A percentile compares a stretch with the other conserved stretches of the same genome.
phyloP scores from a whole-genome alignment of 1,284 basidiomycete genomes.

The Salmacisia buchloeana region DNA sequence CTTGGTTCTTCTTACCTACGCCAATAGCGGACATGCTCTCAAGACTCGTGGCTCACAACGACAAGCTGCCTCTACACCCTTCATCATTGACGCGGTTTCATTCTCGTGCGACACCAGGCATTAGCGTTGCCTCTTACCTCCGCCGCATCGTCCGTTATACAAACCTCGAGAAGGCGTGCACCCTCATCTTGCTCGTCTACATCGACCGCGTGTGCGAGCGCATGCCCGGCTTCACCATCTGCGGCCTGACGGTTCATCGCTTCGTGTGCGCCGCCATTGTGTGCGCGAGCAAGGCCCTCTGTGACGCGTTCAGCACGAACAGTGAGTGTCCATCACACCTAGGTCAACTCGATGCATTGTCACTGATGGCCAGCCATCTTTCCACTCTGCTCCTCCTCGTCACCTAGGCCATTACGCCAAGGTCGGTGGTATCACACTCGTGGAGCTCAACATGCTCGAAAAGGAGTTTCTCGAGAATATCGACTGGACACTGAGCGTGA shows the following conservation, averaged over 20 bases:
- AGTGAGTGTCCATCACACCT: constrained; percentile 13
- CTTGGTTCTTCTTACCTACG: background rate
- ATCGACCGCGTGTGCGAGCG: constrained; percentile 49
- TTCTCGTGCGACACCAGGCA: constrained; percentile 45
- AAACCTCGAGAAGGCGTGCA: constrained; percentile 45
- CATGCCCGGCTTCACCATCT: constrained; percentile 46
- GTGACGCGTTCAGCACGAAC: constrained; percentile 50
- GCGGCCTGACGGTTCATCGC: constrained; percentile 47
- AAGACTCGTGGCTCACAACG: constrained; percentile 46
- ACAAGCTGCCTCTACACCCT: constrained; percentile 45
- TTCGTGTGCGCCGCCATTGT: constrained; percentile 49
- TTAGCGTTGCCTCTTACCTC: constrained; percentile 42
- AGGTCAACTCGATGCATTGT: background rate
- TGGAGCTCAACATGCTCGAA: constrained; percentile 49
- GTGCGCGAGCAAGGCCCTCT: constrained; percentile 46
- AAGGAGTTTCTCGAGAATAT: constrained; percentile 48
- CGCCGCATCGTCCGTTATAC: constrained; percentile 49
- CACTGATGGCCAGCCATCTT: background rate
- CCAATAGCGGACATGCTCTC: constrained; percentile 45
- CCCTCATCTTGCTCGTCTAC: constrained; percentile 47
- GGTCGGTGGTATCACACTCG: constrained; percentile 46
- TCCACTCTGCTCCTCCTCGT: background rate
- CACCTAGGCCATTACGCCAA: constrained; percentile 42
- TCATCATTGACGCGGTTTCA: constrained; percentile 48
- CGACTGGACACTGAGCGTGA: constrained; percentile 42